A percentile compares a stretch with the other conserved stretches of the same genome.
Evolutionary conservation across 2,329 filamentous ascomycete species (phyloP).

Genomic region (Exophiala oligosperma): DNA sequence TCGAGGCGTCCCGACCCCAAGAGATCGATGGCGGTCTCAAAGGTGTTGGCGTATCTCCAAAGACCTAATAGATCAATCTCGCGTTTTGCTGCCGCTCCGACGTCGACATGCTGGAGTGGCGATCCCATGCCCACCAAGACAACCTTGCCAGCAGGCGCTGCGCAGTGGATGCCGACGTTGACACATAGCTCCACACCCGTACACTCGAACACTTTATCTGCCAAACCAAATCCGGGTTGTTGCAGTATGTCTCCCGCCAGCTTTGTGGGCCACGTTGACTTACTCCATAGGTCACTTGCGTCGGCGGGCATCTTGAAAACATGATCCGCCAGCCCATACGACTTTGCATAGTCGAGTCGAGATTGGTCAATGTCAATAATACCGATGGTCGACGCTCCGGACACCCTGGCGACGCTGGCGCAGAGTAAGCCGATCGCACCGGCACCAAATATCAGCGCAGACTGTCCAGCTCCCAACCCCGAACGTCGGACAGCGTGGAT

Average conservation of each 20-base stretch:
- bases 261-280: constrained; percentile 53
- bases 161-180: constrained; percentile 58
- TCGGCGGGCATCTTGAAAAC: constrained; percentile 39
- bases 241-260: constrained; percentile 40
- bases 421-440: constrained; percentile 63
- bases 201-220: constrained; percentile 53
- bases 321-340: constrained; percentile 55
- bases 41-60: constrained; percentile 69
- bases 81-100: constrained; percentile 70
- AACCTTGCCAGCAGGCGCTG: constrained; percentile 47
- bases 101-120: constrained; percentile 70
- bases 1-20: constrained; percentile 61
- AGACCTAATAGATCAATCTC: constrained; percentile 73
- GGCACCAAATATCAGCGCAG: constrained; percentile 60
- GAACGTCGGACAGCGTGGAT: constrained; percentile 59
- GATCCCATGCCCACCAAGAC: constrained; percentile 68
- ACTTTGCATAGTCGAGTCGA: constrained; percentile 60
- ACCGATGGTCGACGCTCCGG: constrained; percentile 62
- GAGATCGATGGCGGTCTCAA: constrained; percentile 64
- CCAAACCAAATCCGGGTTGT: too few species aligned
- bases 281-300: constrained; percentile 45
- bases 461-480: constrained; percentile 55
- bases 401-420: constrained; percentile 58
- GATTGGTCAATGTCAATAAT: constrained; percentile 62
- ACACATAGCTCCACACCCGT: constrained; percentile 60